Evolutionary conservation across 2,329 filamentous ascomycete species (phyloP), one percentile per base, ranked within the genome.

Genomic region (Aspergillus pseudotamarii): DNA sequence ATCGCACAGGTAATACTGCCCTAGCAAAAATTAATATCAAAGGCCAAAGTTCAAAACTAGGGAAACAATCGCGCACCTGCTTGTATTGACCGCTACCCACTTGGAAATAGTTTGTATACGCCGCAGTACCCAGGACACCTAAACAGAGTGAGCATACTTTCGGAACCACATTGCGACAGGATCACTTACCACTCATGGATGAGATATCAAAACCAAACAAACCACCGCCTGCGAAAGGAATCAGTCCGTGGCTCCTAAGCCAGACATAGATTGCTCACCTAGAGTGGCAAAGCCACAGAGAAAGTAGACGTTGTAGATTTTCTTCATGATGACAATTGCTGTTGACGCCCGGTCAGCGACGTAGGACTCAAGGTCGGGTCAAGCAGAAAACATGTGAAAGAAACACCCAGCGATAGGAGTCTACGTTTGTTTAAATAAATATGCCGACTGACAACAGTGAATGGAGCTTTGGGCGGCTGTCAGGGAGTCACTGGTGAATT

Each of bases 191-290:
- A 63, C 67, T 67, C 81, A 86, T 85, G 5, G 82, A 85, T 8
- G 80, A 82, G 63, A 86, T 85, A 71, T 87, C 85, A 68, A 86
- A 86, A 59, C 84, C 84, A 63, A 86, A 86, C n/a, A 85, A 76
- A 76, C 82, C 81, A 41, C 84, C 84, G 56, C 84, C 84, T 66
- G 38, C 6, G 23, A 21, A 14, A 55, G 4, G 19, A 19, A 19
- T 58, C 14, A 63, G 46, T 50, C 21, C 32, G 12, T n/a, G 21
- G n/a, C 1, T 2, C 16, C 34, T 16, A 6, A 9, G 26, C 9
- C 5, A 30, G 10, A 5, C 12, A 4, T 45, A 2, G 26, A 32
- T 12, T 36, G 16, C 56, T 59, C 56, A 68, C 67, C 67, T 19
- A 69, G 51, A 50, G 67, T 69, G 62, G 67, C 67, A 62, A 69